Conservation (phyloP, 2,329 filamentous ascomycete genomes). For the Pseudopithomyces maydicus region DNA sequence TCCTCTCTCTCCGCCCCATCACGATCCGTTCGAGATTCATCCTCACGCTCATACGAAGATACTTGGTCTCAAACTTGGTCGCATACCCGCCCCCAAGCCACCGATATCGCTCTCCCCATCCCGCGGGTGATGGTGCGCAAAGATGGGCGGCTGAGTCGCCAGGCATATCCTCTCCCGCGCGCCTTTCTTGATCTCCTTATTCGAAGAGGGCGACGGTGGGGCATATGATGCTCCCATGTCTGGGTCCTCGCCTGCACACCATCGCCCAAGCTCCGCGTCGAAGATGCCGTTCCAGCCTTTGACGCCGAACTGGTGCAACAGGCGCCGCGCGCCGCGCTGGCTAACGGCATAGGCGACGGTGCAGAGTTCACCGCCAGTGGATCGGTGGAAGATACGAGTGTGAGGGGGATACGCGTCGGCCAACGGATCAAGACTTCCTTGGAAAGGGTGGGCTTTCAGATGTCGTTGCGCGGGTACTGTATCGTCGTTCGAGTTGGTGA, state of each 20-base stretch:
- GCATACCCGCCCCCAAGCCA: slow-evolving; percentile 38
- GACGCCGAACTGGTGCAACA: slow-evolving; percentile 36
- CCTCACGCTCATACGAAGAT: slow-evolving; percentile 36
- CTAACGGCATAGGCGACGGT: slow-evolving; percentile 36
- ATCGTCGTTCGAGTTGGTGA: slow-evolving; percentile 27
- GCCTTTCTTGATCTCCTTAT: slow-evolving; percentile 5
- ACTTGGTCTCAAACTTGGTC: slow-evolving; percentile 36
- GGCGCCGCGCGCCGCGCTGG: slow-evolving; percentile 35
- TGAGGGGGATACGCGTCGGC: slow-evolving; percentile 29
- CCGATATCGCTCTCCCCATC: slow-evolving; percentile 39
- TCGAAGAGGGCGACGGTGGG: not conserved
- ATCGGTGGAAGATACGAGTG: slow-evolving; percentile 35
- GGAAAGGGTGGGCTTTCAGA: slow-evolving; percentile 40
- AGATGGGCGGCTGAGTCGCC: slow-evolving; percentile 33
- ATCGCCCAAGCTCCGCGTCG: slow-evolving; percentile 33
- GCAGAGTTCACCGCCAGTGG: slow-evolving; percentile 33
- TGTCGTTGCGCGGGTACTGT: slow-evolving; percentile 28
- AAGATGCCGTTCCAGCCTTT: slow-evolving; percentile 38
- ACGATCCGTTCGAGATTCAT: slow-evolving; percentile 38
- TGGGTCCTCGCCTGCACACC: slow-evolving; percentile 34
- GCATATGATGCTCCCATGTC: slow-evolving; percentile 16
- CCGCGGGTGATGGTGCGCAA: slow-evolving; percentile 37
- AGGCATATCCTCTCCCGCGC: slow-evolving; percentile 31
- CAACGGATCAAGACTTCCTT: slow-evolving; percentile 30
- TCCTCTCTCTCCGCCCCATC: slow-evolving; percentile 19